A percentile compares a stretch with the other conserved stretches of the same genome.
Conservation (phyloP, 2,329 filamentous ascomycete genomes). For the Pseudocercospora musae region DNA sequence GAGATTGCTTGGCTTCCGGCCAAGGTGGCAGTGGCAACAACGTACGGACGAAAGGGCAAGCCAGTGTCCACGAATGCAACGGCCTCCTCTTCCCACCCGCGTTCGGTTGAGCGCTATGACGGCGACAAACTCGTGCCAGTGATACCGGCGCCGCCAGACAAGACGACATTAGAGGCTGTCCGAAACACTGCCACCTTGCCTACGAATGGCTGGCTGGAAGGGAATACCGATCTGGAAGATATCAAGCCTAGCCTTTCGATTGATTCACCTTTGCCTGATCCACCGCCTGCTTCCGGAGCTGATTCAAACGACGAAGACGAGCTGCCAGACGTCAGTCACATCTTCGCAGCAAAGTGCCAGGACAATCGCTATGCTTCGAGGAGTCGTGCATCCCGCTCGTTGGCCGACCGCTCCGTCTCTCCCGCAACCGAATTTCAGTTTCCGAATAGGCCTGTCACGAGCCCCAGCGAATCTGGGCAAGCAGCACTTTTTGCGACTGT, state of each 20-base stretch:
- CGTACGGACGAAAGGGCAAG: constrained; percentile 23
- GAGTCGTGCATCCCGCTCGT: constrained; percentile 18
- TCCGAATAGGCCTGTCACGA: neutral
- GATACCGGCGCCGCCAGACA: neutral
- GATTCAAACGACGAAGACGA: constrained; percentile 10
- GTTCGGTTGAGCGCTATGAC: neutral
- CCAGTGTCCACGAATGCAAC: constrained; percentile 5
- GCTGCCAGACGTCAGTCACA: constrained; percentile 8
- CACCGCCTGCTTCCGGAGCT: neutral
- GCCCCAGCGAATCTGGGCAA: neutral
- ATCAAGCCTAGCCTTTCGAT: neutral
- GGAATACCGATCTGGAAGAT: neutral
- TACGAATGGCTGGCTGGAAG: neutral
- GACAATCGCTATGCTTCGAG: neutral
- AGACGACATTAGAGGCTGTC: neutral
- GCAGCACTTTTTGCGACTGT: neutral
- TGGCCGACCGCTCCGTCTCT: constrained; percentile 28
- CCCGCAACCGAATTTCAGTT: constrained; percentile 12
- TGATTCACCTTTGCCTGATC: neutral
- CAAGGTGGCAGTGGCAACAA: constrained; percentile 22
- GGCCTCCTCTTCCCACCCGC: constrained; percentile 4
- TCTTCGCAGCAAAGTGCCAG: neutral
- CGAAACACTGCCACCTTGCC: neutral
- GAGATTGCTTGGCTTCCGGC: constrained; percentile 23
- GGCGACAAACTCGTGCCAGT: neutral